These are phyloP conservation scores for Elongisporangium prolatum DNA, from an alignment of 352 stramenopile species.

Conservation along the genomic window DNA sequence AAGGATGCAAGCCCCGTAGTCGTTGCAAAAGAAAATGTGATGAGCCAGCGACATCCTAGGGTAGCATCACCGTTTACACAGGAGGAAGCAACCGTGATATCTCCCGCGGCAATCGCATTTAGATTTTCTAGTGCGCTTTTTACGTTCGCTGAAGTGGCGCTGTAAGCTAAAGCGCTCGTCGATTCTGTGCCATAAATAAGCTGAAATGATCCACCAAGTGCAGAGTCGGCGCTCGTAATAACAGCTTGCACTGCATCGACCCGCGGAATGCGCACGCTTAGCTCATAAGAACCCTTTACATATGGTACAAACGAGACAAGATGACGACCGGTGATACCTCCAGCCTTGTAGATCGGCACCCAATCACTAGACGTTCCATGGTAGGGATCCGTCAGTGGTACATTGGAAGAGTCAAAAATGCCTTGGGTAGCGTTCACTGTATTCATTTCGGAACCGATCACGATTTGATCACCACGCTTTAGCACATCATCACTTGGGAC, in stretches of 20 bases:
- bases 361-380: conserved; percentile 43
- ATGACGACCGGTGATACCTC: conserved; percentile 66
- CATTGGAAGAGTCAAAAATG: conserved; percentile 39
- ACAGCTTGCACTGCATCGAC: conserved; percentile 77
- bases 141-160: conserved; percentile 29
- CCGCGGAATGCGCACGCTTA: conserved; percentile 78
- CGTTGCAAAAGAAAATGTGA: conserved; percentile 43
- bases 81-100: conserved; percentile 19
- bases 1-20: conserved; percentile 19
- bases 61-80: conserved; percentile 38
- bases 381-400: conserved; percentile 75
- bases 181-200: conserved; percentile 42
- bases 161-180: conserved; percentile 54
- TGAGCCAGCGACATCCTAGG: conserved; percentile 63
- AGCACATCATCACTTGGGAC: conserved; percentile 34
- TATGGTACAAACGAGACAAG: conserved; percentile 85
- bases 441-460: conserved; percentile 76
- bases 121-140: conserved; percentile 66
- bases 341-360: conserved; percentile 67
- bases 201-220: conserved; percentile 60
- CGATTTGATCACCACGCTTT: conserved; percentile 71
- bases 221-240: conserved; percentile 33
- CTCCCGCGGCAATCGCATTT: conserved; percentile 33
- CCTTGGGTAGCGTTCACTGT: conserved; percentile 49
- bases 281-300: conserved; percentile 86